Evolutionary conservation across 352 stramenopile species (phyloP).

Genomic region (Globisporangium acanthophoron): DNA sequence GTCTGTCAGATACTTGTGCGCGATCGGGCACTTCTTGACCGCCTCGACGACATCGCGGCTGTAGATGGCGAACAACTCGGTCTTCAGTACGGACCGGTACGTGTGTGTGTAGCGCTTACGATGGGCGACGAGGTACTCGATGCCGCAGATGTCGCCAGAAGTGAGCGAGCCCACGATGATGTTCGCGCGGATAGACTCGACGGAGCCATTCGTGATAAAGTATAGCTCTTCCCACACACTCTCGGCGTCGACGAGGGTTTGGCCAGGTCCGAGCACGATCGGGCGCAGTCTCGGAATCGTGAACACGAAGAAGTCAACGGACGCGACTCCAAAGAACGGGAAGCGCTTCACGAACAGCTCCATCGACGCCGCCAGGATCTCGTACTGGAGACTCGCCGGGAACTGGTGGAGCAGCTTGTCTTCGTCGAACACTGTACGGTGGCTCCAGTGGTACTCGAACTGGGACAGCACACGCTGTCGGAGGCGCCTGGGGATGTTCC

Average conservation of each 20-base stretch:
- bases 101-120: conserved; percentile 59
- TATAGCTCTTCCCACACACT: conserved; percentile 82
- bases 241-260: conserved; percentile 66
- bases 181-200: conserved; percentile 60
- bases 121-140: conserved; percentile 61
- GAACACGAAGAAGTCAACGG: conserved; percentile 74
- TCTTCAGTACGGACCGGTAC: conserved; percentile 57
- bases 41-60: conserved; percentile 47
- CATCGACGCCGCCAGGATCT: conserved; percentile 75
- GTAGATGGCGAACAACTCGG: conserved; percentile 65
- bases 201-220: conserved; percentile 49
- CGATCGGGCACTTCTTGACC: conserved; percentile 57
- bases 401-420: conserved; percentile 58
- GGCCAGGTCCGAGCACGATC: conserved; percentile 49
- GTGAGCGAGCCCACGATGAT: conserved; percentile 51
- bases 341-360: conserved; percentile 73
- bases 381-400: conserved; percentile 66
- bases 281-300: conserved; percentile 53
- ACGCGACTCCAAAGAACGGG: conserved; percentile 68
- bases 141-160: conserved; percentile 65
- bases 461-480: conserved; percentile 70
- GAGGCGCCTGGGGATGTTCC: conserved; percentile 52
- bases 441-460: conserved; percentile 78
- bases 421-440: conserved; percentile 72
- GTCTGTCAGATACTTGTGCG: conserved; percentile 62